Percentiles rank a stretch among this genome's conserved stretches.
phyloP scores from a whole-genome alignment of 1,139 yeast genomes.

The Scheffersomyces stambukii region DNA sequence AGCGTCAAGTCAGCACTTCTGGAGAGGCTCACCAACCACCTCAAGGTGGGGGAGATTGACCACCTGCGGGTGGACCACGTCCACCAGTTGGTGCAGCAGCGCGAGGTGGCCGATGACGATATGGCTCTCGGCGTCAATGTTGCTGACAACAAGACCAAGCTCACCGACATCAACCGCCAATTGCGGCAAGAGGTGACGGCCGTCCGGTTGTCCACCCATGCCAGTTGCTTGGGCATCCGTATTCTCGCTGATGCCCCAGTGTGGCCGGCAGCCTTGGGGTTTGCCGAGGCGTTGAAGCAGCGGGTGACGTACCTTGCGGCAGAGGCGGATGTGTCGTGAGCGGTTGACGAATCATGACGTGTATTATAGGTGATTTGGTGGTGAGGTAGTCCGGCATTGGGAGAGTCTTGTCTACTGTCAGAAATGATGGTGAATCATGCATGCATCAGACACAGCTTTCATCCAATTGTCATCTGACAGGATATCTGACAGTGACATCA shows the following conservation, averaged over 20 bases:
- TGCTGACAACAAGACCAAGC: slow-evolving; percentile 6
- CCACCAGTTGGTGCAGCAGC: slow-evolving; percentile 7
- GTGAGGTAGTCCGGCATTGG: too few relatives aligned
- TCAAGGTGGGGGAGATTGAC: slow-evolving; percentile 4
- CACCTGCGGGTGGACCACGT: slow-evolving; percentile 5
- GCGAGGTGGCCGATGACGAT: slow-evolving; percentile 11
- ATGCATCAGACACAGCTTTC: too few relatives aligned
- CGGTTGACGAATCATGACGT: too few relatives aligned
- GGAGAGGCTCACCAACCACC: slow-evolving; percentile 44
- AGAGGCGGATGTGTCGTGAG: too few relatives aligned
- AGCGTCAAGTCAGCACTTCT: slow-evolving; percentile 35
- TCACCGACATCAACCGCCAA: slow-evolving; percentile 12
- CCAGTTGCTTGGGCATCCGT: slow-evolving; percentile 63
- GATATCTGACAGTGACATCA: too few relatives aligned
- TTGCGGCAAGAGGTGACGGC: slow-evolving; percentile 32
- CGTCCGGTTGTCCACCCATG: slow-evolving; percentile 51
- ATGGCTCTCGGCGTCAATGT: slow-evolving; percentile 8
- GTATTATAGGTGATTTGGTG: too few relatives aligned
- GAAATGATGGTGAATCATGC: too few relatives aligned
- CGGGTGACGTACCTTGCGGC: slow-evolving; percentile 43
- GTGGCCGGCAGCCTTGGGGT: slow-evolving; percentile 74
- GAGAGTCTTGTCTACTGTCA: too few relatives aligned
- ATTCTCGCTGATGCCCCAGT: slow-evolving; percentile 78
- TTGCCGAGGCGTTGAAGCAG: slow-evolving; percentile 71
- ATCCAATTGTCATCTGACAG: too few relatives aligned